A percentile compares a stretch with the other conserved stretches of the same genome.
Evolutionary conservation across 225 moss, liverwort and hornwort species (phyloP).

Genomic region (Bryoerythrophyllum caledonicum): DNA sequence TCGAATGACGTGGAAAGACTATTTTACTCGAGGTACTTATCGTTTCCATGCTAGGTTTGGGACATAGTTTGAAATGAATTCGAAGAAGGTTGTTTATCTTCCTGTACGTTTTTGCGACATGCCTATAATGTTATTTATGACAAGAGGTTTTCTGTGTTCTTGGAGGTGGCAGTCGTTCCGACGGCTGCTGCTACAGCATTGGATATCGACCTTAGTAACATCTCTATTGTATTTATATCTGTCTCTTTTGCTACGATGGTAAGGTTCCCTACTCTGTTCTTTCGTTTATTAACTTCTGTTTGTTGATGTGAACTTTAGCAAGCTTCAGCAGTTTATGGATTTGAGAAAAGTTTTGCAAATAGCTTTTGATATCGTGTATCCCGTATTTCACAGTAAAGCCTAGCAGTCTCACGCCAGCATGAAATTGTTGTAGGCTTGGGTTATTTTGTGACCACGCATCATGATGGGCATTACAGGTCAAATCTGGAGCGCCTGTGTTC

Average conservation of each 20-base stretch:
- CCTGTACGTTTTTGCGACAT: neutral
- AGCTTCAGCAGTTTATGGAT: conserved; percentile 4
- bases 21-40: conserved; percentile 73
- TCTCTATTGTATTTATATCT: conserved; percentile 79
- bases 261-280: conserved; percentile 25
- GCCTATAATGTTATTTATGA: conserved; percentile 12
- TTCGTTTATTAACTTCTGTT: conserved; percentile 12
- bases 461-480: conserved; percentile 61
- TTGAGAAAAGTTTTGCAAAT: conserved; percentile 1
- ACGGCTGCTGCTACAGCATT: conserved; percentile 90
- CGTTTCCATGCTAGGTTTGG: neutral
- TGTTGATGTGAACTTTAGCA: conserved; percentile 6
- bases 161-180: conserved; percentile 78
- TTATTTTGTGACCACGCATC: conserved; percentile 15
- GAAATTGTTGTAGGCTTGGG: neutral
- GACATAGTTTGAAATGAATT: neutral
- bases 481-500: conserved; percentile 95
- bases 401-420: conserved; percentile 16
- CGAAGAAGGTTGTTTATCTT: conserved; percentile 10
- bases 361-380: neutral
- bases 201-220: conserved; percentile 95
- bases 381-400: conserved; percentile 6
- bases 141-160: conserved; percentile 28
- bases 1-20: conserved; percentile 89
- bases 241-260: conserved; percentile 98